Evolutionary conservation across 2,329 filamentous ascomycete genomes (phyloP).

Genomic region (Trichoderma sp.): DNA sequence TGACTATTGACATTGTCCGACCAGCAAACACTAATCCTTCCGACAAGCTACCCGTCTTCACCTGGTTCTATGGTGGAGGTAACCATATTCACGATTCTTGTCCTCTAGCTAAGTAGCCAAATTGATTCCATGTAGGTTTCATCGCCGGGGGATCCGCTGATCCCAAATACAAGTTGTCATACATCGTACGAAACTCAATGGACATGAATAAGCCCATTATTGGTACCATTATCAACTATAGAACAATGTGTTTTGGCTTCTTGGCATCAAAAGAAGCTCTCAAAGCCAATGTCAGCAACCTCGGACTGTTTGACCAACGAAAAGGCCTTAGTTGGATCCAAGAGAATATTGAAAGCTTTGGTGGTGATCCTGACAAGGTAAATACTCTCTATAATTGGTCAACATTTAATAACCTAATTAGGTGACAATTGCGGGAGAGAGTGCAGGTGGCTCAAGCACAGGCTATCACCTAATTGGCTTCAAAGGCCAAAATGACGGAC

Average conservation of each 20-base stretch:
- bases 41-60: neutral
- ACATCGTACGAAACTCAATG: neutral
- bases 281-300: neutral
- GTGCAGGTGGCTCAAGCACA: constrained; percentile 5
- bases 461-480: constrained; percentile 10
- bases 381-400: neutral
- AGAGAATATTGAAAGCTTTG: constrained; percentile 2
- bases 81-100: neutral
- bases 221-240: neutral
- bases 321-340: constrained; percentile 6
- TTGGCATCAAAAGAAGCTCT: constrained; percentile 1
- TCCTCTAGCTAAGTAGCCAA: neutral
- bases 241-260: constrained; percentile 7
- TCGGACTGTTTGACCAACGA: constrained; percentile 5
- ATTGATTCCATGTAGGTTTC: neutral
- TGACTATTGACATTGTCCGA: constrained; percentile 10
- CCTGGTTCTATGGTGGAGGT: constrained; percentile 12
- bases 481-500: constrained; percentile 5
- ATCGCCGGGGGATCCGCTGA: neutral
- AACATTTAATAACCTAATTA: neutral
- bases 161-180: constrained; percentile 9
- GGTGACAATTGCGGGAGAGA: constrained; percentile 5
- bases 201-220: constrained; percentile 12
- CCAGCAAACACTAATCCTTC: neutral
- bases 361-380: constrained; percentile 8